Percentiles rank a stretch among this genome's conserved stretches.
Evolutionary conservation across 2,329 filamentous ascomycete genomes (phyloP).

Genomic region (Venturia aucupariae): DNA sequence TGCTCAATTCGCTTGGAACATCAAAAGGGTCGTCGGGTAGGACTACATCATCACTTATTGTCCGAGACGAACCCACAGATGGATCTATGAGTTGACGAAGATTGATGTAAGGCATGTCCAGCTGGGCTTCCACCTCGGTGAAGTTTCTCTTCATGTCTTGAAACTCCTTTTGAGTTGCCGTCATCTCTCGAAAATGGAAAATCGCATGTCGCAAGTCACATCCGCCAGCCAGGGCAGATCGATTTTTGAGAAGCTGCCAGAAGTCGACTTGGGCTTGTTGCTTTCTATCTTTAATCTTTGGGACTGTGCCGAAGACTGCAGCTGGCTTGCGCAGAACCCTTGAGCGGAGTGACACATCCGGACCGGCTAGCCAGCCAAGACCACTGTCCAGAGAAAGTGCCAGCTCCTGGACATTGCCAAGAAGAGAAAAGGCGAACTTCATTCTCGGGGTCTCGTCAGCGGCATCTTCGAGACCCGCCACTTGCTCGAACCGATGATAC

Average conservation of each 20-base stretch:
- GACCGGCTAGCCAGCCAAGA: constrained; percentile 56
- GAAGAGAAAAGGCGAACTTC: constrained; percentile 49
- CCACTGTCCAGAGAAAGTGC: constrained; percentile 59
- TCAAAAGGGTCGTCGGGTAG: not conserved
- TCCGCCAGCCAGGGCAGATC: constrained; percentile 4
- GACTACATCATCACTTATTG: not conserved
- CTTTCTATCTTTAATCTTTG: constrained; percentile 29
- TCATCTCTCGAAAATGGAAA: not conserved
- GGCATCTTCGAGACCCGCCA: constrained; percentile 52
- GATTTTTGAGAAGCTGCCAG: constrained; percentile 24
- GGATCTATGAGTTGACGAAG: constrained; percentile 24
- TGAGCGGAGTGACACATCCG: constrained; percentile 45
- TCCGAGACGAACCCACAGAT: constrained; percentile 9
- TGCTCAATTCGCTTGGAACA: too few species aligned
- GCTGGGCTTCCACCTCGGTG: constrained; percentile 18
- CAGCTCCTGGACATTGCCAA: constrained; percentile 51
- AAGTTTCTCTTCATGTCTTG: constrained; percentile 1
- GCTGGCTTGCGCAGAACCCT: constrained; percentile 35
- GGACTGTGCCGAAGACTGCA: constrained; percentile 38
- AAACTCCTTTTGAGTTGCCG: not conserved
- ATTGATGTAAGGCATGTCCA: constrained; percentile 25
- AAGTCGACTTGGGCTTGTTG: constrained; percentile 27
- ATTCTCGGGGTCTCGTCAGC: constrained; percentile 55
- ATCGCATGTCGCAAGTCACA: constrained; percentile 10
- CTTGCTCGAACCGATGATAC: constrained; percentile 50